Conservation (phyloP, 2,329 filamentous ascomycete genomes). For the Coniochaeta ligniaria region DNA sequence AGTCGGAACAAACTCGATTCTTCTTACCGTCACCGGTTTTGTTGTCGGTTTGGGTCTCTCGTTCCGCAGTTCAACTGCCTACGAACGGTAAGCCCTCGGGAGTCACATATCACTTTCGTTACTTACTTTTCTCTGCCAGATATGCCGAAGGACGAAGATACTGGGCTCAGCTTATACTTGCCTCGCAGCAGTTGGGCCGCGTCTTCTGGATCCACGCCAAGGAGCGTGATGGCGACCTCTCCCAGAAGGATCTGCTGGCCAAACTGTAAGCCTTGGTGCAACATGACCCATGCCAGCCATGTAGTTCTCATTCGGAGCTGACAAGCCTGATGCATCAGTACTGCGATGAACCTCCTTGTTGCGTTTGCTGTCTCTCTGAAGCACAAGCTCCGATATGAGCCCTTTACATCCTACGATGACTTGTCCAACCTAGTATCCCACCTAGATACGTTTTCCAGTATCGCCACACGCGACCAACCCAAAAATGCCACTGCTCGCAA, state of each 20-base stretch:
- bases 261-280: conserved; percentile 42
- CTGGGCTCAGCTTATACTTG: conserved; percentile 52
- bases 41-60: conserved; percentile 72
- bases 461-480: conserved; percentile 29
- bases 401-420: conserved; percentile 63
- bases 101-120: neutral
- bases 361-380: conserved; percentile 64
- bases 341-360: conserved; percentile 61
- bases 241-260: conserved; percentile 56
- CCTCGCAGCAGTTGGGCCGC: conserved; percentile 62
- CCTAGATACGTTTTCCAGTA: conserved; percentile 58
- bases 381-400: conserved; percentile 68
- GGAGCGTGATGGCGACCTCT: conserved; percentile 51
- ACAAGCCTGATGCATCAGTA: conserved; percentile 18
- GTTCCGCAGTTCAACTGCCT: conserved; percentile 72
- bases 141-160: conserved; percentile 49
- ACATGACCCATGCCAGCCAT: neutral
- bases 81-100: conserved; percentile 49
- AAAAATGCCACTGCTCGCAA: conserved; percentile 21
- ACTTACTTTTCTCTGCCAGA: conserved; percentile 2
- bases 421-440: conserved; percentile 54
- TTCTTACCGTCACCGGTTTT: conserved; percentile 82
- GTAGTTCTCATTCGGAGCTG: neutral
- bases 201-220: conserved; percentile 74
- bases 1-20: conserved; percentile 54